These are phyloP conservation scores for Amborella trichopoda DNA, from an alignment of 164 flowering plant species.

Conservation along the genomic window DNA sequence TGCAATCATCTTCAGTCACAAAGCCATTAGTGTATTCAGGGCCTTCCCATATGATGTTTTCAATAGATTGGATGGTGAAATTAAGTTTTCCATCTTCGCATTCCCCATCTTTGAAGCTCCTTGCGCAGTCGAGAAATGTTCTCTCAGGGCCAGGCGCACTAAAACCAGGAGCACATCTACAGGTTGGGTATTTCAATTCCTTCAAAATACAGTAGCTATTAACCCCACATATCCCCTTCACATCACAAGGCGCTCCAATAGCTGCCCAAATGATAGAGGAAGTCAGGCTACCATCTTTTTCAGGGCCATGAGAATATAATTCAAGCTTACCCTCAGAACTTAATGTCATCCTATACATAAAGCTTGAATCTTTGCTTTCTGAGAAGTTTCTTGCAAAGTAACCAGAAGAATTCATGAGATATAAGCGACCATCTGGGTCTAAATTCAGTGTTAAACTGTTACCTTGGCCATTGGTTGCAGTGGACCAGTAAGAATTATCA, in stretches of 20 bases:
- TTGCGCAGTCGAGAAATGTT: not conserved
- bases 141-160: not conserved
- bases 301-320: too few species aligned
- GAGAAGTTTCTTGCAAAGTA: too few species aligned
- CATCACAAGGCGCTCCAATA: not conserved
- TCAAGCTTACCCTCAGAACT: too few species aligned
- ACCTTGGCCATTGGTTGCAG: too few species aligned
- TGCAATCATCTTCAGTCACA: constrained; percentile 6
- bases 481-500: too few species aligned
- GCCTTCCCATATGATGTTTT: not conserved
- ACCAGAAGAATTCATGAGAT: too few species aligned
- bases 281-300: too few species aligned
- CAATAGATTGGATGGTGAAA: not conserved
- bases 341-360: too few species aligned
- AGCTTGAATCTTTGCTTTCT: too few species aligned
- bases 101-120: not conserved
- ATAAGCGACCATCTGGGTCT: too few species aligned
- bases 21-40: not conserved
- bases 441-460: too few species aligned
- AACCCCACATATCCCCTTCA: not conserved
- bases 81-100: not conserved
- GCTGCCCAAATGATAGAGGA: too few species aligned
- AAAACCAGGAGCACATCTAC: not conserved
- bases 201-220: not conserved
- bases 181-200: not conserved